Conservation (phyloP, 768 basidiomycete species). For the Suillus clintonianus region DNA sequence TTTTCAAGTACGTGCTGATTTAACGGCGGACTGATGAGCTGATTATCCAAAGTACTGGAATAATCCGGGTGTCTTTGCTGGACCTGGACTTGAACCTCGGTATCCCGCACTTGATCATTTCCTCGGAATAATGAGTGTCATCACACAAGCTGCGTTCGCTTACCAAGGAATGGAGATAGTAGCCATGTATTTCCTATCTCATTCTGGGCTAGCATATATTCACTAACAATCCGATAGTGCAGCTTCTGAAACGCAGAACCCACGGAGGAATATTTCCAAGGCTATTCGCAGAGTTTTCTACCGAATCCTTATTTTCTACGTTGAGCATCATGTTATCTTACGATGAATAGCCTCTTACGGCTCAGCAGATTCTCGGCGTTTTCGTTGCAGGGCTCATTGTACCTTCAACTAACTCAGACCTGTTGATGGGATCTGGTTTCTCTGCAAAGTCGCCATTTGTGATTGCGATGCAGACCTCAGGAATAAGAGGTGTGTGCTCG, state of each 20-base stretch:
- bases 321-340: conserved; percentile 27
- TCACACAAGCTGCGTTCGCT: conserved; percentile 56
- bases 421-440: conserved; percentile 50
- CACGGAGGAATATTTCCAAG: conserved; percentile 75
- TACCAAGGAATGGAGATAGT: conserved; percentile 56
- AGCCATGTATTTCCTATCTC: conserved; percentile 23
- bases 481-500: conserved; percentile 51
- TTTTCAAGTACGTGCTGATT: conserved; percentile 49
- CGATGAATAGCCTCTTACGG: background rate
- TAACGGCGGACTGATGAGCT: background rate
- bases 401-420: conserved; percentile 54
- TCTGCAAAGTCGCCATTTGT: conserved; percentile 81
- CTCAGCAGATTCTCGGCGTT: conserved; percentile 59
- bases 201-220: conserved; percentile 6
- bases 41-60: conserved; percentile 40
- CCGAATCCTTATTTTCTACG: conserved; percentile 79
- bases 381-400: conserved; percentile 77
- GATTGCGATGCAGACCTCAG: conserved; percentile 70
- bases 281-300: conserved; percentile 77
- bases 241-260: conserved; percentile 76
- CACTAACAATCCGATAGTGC: conserved; percentile 41
- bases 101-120: conserved; percentile 8
- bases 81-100: conserved; percentile 1
- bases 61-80: conserved; percentile 50
- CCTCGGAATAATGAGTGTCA: conserved; percentile 46